Evolutionary conservation across 495 filamentous ascomycete species (phyloP).

Genomic region (Bacidia gigantensis): DNA sequence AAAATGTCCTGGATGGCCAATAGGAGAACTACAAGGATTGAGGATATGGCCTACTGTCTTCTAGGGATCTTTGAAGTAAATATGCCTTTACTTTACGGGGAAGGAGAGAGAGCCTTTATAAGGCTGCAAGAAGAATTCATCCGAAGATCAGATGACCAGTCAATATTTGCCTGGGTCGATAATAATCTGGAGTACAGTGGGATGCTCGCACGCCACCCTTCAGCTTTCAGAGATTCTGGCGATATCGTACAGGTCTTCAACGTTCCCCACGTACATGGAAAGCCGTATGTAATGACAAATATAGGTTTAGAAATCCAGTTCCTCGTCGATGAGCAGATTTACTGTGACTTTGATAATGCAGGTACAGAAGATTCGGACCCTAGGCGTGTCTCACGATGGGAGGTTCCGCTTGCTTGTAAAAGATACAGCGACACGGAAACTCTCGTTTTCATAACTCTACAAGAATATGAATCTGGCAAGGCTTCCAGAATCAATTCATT

Average conservation of each 20-base stretch:
- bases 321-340: neutral
- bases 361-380: neutral
- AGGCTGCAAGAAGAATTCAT: slow-evolving; percentile 28
- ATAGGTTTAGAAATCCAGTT: neutral
- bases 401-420: neutral
- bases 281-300: slow-evolving; percentile 2
- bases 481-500: neutral
- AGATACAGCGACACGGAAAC: neutral
- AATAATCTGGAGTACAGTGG: neutral
- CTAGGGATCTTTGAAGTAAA: slow-evolving; percentile 31
- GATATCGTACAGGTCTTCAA: neutral
- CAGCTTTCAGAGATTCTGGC: neutral
- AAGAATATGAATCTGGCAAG: neutral
- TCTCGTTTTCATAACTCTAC: neutral
- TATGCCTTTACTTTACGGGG: slow-evolving; percentile 34
- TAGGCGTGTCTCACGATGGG: neutral
- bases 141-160: slow-evolving; percentile 15
- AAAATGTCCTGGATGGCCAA: slow-evolving; percentile 29
- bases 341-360: neutral
- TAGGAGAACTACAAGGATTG: slow-evolving; percentile 20
- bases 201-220: neutral
- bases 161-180: slow-evolving; percentile 18
- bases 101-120: slow-evolving; percentile 24
- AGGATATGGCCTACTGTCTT: slow-evolving; percentile 32
- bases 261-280: neutral